A percentile compares a stretch with the other conserved stretches of the same genome.
Evolutionary conservation across 2,329 filamentous ascomycete genomes (phyloP).

Genomic region (Passalora sequoiae): DNA sequence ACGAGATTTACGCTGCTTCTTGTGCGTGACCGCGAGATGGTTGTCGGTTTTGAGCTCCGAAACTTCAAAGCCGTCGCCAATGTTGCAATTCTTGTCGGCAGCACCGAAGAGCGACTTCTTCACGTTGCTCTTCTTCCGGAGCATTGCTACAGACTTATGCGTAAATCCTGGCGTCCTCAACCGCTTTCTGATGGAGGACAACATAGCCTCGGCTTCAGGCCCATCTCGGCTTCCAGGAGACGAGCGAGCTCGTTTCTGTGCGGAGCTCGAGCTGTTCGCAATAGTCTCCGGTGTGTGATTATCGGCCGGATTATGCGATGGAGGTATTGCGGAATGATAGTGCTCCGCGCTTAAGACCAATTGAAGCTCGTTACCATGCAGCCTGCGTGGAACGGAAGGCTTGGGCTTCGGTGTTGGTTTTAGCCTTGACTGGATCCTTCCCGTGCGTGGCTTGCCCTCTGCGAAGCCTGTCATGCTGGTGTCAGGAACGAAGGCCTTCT

Average conservation of each 20-base stretch:
- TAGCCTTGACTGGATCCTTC: too few species aligned
- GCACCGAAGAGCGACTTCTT: conserved; percentile 9
- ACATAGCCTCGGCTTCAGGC: conserved; percentile 8
- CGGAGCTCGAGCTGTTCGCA: conserved; percentile 7
- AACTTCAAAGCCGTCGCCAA: conserved; percentile 24
- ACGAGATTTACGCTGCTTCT: conserved; percentile 1
- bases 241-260: not conserved
- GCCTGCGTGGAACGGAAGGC: too few species aligned
- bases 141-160: conserved; percentile 17
- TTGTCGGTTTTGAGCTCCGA: conserved; percentile 16
- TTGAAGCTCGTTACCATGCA: too few species aligned
- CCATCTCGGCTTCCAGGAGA: conserved; percentile 1
- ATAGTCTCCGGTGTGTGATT: conserved; percentile 19
- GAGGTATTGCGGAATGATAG: not conserved
- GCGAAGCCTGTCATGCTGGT: too few species aligned
- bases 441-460: too few species aligned
- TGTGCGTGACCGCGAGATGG: not conserved
- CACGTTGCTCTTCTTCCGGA: conserved; percentile 13
- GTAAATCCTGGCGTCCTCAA: conserved; percentile 18
- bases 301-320: not conserved
- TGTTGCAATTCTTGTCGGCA: not conserved
- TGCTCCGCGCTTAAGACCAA: too few species aligned
- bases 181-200: conserved; percentile 23
- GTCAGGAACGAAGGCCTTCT: too few species aligned
- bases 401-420: too few species aligned